Conservation (phyloP, 2,329 filamentous ascomycete species). For the Lecanoromycetidae sp. region DNA sequence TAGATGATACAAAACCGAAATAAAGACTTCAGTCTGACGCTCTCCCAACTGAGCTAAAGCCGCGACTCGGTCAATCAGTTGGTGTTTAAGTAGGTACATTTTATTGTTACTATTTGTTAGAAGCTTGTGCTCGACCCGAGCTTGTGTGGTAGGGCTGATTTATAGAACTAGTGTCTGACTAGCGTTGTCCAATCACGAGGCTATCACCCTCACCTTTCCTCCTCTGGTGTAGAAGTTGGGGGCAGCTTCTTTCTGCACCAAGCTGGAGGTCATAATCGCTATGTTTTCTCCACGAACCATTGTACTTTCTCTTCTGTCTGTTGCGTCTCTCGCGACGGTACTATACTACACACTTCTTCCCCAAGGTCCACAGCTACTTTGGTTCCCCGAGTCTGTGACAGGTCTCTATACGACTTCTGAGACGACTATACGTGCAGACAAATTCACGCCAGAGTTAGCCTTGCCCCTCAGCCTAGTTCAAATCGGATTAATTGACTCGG, state of each 20-base stretch:
- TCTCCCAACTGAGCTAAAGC: too few relatives aligned
- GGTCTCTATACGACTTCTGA: background rate
- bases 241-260: too few relatives aligned
- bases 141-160: too few relatives aligned
- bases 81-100: too few relatives aligned
- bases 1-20: too few relatives aligned
- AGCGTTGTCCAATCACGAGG: too few relatives aligned
- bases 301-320: conserved; percentile 7
- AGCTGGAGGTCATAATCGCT: background rate
- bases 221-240: background rate
- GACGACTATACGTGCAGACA: conserved; percentile 11
- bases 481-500: background rate
- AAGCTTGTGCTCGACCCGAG: too few relatives aligned
- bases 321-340: conserved; percentile 6
- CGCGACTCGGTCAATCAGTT: too few relatives aligned
- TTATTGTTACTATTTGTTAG: too few relatives aligned
- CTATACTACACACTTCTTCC: conserved; percentile 14
- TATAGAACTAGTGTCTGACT: too few relatives aligned
- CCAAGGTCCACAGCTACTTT: conserved; percentile 9
- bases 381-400: background rate
- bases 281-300: conserved; percentile 5
- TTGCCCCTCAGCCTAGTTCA: background rate
- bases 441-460: conserved; percentile 14
- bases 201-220: too few relatives aligned
- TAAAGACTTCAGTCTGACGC: too few relatives aligned